phyloP scores from a whole-genome alignment of 208 protist genomes.

The Blastocrithidia nonstop region DNA sequence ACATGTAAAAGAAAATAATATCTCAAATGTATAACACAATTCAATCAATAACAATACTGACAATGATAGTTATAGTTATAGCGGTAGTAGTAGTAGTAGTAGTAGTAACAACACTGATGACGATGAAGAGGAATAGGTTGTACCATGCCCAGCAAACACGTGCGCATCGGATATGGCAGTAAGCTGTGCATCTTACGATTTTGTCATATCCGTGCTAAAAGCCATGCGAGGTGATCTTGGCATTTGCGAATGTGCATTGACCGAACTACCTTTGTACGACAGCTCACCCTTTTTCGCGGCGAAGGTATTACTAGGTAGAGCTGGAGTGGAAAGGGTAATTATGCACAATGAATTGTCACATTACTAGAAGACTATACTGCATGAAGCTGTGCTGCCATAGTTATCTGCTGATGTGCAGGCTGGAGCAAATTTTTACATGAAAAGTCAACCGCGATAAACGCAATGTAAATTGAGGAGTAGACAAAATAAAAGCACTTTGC shows the following conservation, averaged over 20 bases:
- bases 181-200: slow-evolving; percentile 49
- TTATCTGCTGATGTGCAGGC: too few relatives aligned
- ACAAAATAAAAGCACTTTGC: too few relatives aligned
- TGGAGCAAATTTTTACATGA: too few relatives aligned
- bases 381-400: neutral
- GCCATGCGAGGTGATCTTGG: slow-evolving; percentile 56
- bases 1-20: slow-evolving; percentile 23
- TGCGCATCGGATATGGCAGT: slow-evolving; percentile 30
- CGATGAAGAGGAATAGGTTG: neutral
- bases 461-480: too few relatives aligned
- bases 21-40: slow-evolving; percentile 4
- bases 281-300: slow-evolving; percentile 74
- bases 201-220: slow-evolving; percentile 47
- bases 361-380: slow-evolving; percentile 8
- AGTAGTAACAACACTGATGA: neutral
- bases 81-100: neutral
- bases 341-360: slow-evolving; percentile 39
- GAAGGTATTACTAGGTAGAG: slow-evolving; percentile 59
- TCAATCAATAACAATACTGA: slow-evolving; percentile 5
- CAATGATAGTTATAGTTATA: neutral
- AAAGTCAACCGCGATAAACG: too few relatives aligned
- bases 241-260: slow-evolving; percentile 67
- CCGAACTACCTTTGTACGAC: slow-evolving; percentile 48
- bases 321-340: slow-evolving; percentile 56
- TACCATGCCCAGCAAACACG: slow-evolving; percentile 8